phyloP scores from a whole-genome alignment of 306 rosid genomes.

The Bauhinia variegata region DNA sequence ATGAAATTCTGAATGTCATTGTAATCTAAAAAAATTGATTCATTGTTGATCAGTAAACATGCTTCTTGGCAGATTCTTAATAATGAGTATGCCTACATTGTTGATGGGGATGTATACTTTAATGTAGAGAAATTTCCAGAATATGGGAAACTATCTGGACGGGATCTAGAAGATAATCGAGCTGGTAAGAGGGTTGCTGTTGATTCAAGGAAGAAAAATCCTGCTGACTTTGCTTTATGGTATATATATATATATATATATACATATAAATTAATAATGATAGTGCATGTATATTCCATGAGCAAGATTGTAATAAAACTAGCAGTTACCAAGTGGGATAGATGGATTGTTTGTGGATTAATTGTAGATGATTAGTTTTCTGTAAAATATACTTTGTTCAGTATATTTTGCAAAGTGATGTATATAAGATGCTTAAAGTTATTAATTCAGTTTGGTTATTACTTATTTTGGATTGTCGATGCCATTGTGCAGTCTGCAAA shows the following conservation, averaged over 20 bases:
- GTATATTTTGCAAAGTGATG: conserved; percentile 16
- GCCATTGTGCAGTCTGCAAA: conserved; percentile 72
- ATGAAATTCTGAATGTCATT: conserved; percentile 10
- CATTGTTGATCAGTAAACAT: conserved; percentile 37
- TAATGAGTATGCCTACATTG: conserved; percentile 78
- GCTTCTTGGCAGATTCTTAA: conserved; percentile 75
- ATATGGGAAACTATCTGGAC: conserved; percentile 80
- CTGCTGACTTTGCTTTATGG: conserved; percentile 99
- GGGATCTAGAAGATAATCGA: conserved; percentile 89
- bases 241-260: conserved; percentile 72
- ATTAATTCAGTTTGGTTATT: conserved; percentile 26
- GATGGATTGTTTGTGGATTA: neutral
- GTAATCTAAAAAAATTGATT: conserved; percentile 2
- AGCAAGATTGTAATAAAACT: neutral
- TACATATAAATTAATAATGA: conserved; percentile 19
- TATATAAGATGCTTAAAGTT: conserved; percentile 13
- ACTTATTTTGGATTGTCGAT: conserved; percentile 26
- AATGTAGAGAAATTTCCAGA: conserved; percentile 76
- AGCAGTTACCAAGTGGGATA: neutral
- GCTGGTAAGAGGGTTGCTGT: conserved; percentile 97
- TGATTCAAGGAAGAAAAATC: conserved; percentile 88
- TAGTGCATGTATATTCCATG: neutral
- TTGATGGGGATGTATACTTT: conserved; percentile 93
- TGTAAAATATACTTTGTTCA: conserved; percentile 16
- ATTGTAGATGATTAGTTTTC: conserved; percentile 6